Evolutionary conservation across 2,329 filamentous ascomycete species (phyloP).

Genomic region (Ophiostoma montium): DNA sequence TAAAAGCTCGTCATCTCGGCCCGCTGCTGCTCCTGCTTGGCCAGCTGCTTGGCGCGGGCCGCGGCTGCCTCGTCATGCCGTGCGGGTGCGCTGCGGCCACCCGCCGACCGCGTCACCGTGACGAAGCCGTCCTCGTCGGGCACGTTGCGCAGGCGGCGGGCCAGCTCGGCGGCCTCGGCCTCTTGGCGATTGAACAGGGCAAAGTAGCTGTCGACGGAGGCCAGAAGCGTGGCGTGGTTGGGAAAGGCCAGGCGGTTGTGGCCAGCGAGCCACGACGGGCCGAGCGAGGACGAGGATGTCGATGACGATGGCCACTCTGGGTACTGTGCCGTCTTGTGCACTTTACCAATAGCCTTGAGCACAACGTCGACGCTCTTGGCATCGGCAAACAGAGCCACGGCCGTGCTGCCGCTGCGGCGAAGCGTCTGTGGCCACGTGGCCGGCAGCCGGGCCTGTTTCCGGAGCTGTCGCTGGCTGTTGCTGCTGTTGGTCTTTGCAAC

Average conservation of each 20-base stretch:
- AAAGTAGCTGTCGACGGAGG: conserved; percentile 74
- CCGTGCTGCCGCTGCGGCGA: conserved; percentile 61
- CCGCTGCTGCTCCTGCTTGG: conserved; percentile 45
- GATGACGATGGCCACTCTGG: conserved; percentile 2
- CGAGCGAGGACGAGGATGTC: conserved; percentile 26
- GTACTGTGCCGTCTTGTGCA: conserved; percentile 34
- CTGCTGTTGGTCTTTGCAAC: neutral
- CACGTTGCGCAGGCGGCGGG: conserved; percentile 53
- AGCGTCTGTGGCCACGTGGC: conserved; percentile 59
- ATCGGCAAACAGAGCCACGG: conserved; percentile 74
- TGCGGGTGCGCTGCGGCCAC: conserved; percentile 53
- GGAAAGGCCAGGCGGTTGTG: conserved; percentile 65
- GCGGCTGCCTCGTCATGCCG: conserved; percentile 56
- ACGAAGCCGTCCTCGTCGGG: conserved; percentile 94
- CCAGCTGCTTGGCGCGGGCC: conserved; percentile 42
- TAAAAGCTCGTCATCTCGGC: conserved; percentile 62
- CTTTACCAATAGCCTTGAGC: conserved; percentile 58
- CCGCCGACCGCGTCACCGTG: conserved; percentile 74
- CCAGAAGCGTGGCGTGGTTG: conserved; percentile 49
- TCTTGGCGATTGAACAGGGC: conserved; percentile 60
- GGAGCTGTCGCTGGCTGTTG: neutral
- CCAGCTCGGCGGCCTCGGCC: conserved; percentile 47
- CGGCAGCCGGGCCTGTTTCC: conserved; percentile 33
- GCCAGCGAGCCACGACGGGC: conserved; percentile 40
- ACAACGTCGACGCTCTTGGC: conserved; percentile 61